Evolutionary conservation across 768 basidiomycete genomes (phyloP), one percentile per base, ranked within the genome.

Genomic region (Trametes sanguinea): DNA sequence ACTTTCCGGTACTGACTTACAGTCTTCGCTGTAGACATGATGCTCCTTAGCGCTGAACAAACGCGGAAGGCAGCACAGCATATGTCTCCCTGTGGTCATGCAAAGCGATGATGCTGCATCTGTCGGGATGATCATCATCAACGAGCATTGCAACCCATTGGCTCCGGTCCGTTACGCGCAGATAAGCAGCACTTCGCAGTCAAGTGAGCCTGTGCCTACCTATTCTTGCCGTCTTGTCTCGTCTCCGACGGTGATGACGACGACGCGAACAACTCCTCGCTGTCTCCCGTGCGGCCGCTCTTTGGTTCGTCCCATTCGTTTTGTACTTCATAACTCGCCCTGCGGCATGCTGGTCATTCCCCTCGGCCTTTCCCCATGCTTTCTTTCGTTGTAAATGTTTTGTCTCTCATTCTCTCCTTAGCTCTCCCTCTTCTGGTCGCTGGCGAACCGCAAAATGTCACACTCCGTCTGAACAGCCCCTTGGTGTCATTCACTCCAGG

Each of bases 291-390:
- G 57, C 50, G 50, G 57, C 43, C 57, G 50, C 57, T 39, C 58
- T 48, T 59, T 57, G 51, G 44, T 54, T 47, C 39, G 47, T 44
- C 46, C 52, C 60, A 22, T 58, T 51, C 35, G 17, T 29, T 44
- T 56, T 54, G 14, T n/a, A 16, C 57, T 58, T 54, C 53, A 42
- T 37, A 43, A 4, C 44, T 39, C 14, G 45, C 57, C 51, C 29
- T 45, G 59, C 60, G 65, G 63, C 57, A 68, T 68, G 67, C 67
- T 68, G 67, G 61, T 51, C 63, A 64, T 66, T 54, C 35, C 52
- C 51, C 16, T 45, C 42, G 54, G 57, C 45, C 32, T 65, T 46
- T 29, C 16, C 51, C 40, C 42, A 61, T 64, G 55, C 53, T 37
- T 46, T 60, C 46, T 11, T 58, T 60, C 37, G 30, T 45, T 55